These are phyloP conservation scores for Kingdonia uniflora DNA, from an alignment of 164 flowering plant species.

Conservation along the genomic window DNA sequence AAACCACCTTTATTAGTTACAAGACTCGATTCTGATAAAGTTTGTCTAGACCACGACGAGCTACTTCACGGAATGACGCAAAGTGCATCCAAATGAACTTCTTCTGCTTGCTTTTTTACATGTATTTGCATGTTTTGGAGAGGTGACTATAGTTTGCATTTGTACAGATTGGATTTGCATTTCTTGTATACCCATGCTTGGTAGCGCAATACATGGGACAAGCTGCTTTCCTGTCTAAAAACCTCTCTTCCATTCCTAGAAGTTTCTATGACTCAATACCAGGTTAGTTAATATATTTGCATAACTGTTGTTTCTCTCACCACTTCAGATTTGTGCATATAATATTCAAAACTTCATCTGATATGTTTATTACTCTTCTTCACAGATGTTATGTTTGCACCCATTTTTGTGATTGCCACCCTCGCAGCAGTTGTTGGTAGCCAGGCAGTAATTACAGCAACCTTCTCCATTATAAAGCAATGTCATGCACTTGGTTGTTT, in stretches of 20 bases:
- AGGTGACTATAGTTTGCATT: too few relatives aligned
- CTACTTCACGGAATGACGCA: too few relatives aligned
- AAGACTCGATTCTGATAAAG: too few relatives aligned
- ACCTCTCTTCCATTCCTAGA: slow-evolving; percentile 24
- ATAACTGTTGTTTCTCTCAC: too few relatives aligned
- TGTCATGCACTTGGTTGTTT: slow-evolving; percentile 66
- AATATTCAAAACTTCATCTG: too few relatives aligned
- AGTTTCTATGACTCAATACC: slow-evolving; percentile 68
- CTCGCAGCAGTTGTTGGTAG: slow-evolving; percentile 62
- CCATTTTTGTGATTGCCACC: slow-evolving; percentile 38
- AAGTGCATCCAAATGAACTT: too few relatives aligned
- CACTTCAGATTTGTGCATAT: too few relatives aligned
- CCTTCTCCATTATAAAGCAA: slow-evolving; percentile 56
- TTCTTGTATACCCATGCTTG: slow-evolving; percentile 50
- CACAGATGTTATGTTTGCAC: slow-evolving; percentile 52
- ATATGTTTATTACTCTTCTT: slow-evolving; percentile 2
- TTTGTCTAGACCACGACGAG: too few relatives aligned
- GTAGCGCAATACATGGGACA: slow-evolving; percentile 81
- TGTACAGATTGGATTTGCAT: slow-evolving; percentile 53
- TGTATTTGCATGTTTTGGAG: too few relatives aligned
- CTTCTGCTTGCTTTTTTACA: too few relatives aligned
- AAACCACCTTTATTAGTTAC: too few relatives aligned
- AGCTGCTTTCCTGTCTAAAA: slow-evolving; percentile 68
- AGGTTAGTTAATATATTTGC: slow-evolving; percentile 20
- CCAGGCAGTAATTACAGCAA: slow-evolving; percentile 52